A percentile compares a stretch with the other conserved stretches of the same genome.
phyloP scores from a whole-genome alignment of 306 rosid species.

The Vicia sativa region DNA sequence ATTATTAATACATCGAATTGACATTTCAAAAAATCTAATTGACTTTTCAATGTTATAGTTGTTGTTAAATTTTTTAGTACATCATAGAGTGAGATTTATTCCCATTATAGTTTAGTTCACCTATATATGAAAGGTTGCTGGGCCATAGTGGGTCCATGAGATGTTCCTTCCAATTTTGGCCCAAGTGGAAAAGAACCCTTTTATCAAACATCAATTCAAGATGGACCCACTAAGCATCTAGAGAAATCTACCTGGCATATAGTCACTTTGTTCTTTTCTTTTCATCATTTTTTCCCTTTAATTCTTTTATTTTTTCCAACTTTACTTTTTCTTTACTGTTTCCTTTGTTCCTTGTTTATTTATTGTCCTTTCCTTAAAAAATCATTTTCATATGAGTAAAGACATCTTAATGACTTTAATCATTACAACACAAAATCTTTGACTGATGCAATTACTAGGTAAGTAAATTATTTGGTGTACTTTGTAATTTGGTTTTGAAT shows the following conservation, averaged over 20 bases:
- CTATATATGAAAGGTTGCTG: not conserved
- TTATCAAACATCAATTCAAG: constrained; percentile 56
- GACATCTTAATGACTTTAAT: constrained; percentile 69
- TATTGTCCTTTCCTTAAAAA: constrained; percentile 77
- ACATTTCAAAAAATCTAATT: not conserved
- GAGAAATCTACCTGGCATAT: constrained; percentile 70
- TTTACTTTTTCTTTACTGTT: constrained; percentile 71
- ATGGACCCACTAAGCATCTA: constrained; percentile 53
- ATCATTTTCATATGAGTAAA: constrained; percentile 82
- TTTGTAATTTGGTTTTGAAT: no score
- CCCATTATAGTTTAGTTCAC: not conserved
- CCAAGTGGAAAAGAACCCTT: constrained; percentile 57
- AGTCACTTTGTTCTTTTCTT: constrained; percentile 65
- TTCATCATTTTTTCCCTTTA: constrained; percentile 39
- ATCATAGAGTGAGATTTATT: not conserved
- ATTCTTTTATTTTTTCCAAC: constrained; percentile 41
- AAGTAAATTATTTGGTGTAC: not conserved
- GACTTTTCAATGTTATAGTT: not conserved
- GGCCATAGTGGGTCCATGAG: constrained; percentile 42
- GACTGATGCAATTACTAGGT: constrained; percentile 52
- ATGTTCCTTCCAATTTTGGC: constrained; percentile 36
- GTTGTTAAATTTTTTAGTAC: not conserved
- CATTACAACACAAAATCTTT: constrained; percentile 80
- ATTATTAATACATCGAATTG: no score
- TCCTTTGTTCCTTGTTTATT: constrained; percentile 55